Base-by-base conservation (phyloP, 2,329 filamentous ascomycete genomes). In the Paecilomyces dactylethromorphus region DNA sequence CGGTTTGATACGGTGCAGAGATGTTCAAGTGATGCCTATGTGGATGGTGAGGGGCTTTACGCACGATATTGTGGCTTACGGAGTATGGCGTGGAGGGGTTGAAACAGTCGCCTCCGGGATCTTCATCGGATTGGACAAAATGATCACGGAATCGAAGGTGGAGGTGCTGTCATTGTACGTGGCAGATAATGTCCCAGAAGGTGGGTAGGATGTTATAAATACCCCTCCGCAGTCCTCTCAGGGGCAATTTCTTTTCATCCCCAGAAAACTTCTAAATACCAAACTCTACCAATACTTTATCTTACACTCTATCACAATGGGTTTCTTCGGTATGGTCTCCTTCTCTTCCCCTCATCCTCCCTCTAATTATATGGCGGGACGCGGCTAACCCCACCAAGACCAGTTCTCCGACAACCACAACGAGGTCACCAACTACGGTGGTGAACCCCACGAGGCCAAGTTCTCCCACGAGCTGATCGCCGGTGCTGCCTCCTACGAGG, bases 401-500 rank as follows among this genome's bases (percentile, higher is more conserved):
- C 11, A 8, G 35, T 45, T 45, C 35, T 45, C 35, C 35, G 35
- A 53, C 22, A 29, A 12, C 49, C 62, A 77, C 56, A 70, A 77
- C 61, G 15, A 54, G 15, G 51, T 52, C 49, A 70, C 74, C 58
- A 58, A 65, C 35, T 45, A 15, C 18, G 35, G 5, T 6, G 3
- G 8, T 15, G 61, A 80, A 58, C 81, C n/a, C n/a, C n/a, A 90
- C 76, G 75, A 90, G 74, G 79, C 83, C 64, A 83, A 82, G 68
- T 77, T 89, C 68, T 82, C 82, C 66, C 90, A 94, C 75, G 90
- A 94, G 78, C 71, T 91, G 56, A 73, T 94, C 58, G 89, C 87
- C 62, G 89, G 89, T 62, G 90, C 86, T 58, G 90, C 89, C 56
- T 85, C 87, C 62, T 94, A 91, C 72, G 87, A 87, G 66, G 90